Conservation (phyloP, 2,329 filamentous ascomycete genomes). For the Exserohilum rostratum region DNA sequence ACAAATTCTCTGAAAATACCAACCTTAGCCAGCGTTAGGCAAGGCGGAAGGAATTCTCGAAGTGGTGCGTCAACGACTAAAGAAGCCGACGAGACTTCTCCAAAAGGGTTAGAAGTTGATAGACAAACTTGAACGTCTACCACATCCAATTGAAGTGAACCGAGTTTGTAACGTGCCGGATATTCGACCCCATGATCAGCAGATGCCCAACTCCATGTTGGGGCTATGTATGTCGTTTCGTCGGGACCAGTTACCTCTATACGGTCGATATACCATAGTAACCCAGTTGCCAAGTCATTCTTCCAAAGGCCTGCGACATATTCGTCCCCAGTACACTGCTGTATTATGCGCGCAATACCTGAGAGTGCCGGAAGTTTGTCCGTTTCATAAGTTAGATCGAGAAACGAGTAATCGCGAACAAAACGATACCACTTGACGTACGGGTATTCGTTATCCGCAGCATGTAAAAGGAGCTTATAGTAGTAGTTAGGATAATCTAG, state of each 20-base stretch:
- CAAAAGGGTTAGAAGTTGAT: background rate
- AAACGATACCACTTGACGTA: background rate
- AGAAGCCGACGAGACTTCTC: background rate
- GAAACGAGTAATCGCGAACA: background rate
- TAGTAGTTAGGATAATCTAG: too few relatives aligned
- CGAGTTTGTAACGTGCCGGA: background rate
- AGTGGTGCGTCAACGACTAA: background rate
- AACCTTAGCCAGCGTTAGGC: background rate
- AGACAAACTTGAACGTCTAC: background rate
- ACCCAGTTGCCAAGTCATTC: background rate
- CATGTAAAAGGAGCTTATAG: background rate
- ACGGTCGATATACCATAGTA: background rate
- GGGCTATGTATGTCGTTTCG: background rate
- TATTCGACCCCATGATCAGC: background rate
- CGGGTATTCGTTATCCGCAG: background rate
- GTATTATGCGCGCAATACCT: background rate
- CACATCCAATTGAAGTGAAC: background rate
- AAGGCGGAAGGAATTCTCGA: background rate
- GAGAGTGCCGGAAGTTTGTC: background rate
- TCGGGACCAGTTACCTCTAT: background rate
- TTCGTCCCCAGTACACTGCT: background rate
- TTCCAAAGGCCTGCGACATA: background rate
- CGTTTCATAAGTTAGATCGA: background rate
- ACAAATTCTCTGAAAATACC: background rate
- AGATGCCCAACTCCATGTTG: background rate